Evolutionary conservation across 495 filamentous ascomycete species (phyloP), one percentile per base, ranked within the genome.

Genomic region (Platismatia glauca): DNA sequence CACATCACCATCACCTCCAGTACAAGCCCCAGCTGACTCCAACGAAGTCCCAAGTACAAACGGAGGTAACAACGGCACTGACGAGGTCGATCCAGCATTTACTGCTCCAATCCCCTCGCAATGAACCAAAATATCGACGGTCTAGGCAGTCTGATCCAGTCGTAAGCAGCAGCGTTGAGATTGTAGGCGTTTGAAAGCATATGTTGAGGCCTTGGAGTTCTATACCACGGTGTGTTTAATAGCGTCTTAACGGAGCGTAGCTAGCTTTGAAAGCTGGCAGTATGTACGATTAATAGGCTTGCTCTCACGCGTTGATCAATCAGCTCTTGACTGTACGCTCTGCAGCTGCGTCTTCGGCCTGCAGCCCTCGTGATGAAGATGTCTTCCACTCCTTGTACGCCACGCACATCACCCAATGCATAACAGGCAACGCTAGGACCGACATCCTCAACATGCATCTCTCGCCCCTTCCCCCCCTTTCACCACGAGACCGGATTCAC

Each of bases 401-500:
- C 22, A 24, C 9, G 15, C 27, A 62, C 55, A 38, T 24, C 61
- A 31, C 24, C 16, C 31, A 43, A 55, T 27, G 37, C 39, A 41
- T 38, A 27, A 4, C 7, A 55, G 12, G 58, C 41, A 50, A 38
- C 20, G 20, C 18, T 50, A 0, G 16, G 8, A n/a, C 24, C 9
- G 15, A 4, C 43, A 20, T 20, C 16, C 16, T 15, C 50, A 58
- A 63, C 59, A n/a, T 60, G 35, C 57, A 59, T 57, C 59, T 31
- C 53, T 66, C 58, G 60, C 57, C 46, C 55, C 61, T 59, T 66
- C 48, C 57, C 46, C 48, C 50, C 58, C 60, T 27, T 57, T 60
- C 63, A 64, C 50, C 72, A 63, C 8, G 56, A 55, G 8, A 63
- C 57, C 29, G 46, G 29, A 58, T 64, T 79, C 71, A 88, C 86